A percentile compares a stretch with the other conserved stretches of the same genome.
These are phyloP conservation scores for Pyrenophora tritici-repentis DNA, from an alignment of 2,329 filamentous ascomycete species.

Conservation along the genomic window DNA sequence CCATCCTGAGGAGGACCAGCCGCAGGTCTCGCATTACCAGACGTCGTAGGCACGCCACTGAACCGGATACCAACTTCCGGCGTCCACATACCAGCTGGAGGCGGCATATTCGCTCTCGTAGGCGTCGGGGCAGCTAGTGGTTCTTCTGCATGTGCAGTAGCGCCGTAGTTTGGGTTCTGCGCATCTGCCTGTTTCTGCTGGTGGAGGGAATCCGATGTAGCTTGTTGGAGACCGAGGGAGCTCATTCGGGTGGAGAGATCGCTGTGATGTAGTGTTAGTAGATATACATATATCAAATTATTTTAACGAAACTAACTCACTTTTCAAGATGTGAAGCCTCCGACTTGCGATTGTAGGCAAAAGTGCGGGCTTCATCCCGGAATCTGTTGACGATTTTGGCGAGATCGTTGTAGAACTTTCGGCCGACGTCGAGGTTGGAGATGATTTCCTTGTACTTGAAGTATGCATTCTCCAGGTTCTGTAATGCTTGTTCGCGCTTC, in stretches of 20 bases:
- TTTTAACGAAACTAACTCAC: constrained; percentile 54
- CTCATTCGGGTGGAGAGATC: constrained; percentile 67
- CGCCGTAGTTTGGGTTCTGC: constrained; percentile 64
- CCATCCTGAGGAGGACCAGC: constrained; percentile 44
- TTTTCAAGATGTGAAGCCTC: constrained; percentile 80
- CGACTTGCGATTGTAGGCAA: constrained; percentile 77
- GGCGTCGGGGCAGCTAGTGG: constrained; percentile 59
- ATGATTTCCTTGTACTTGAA: constrained; percentile 97
- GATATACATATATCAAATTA: not conserved
- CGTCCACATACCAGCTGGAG: constrained; percentile 69
- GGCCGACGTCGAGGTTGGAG: constrained; percentile 84
- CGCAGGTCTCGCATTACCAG: constrained; percentile 37
- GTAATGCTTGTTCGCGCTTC: constrained; percentile 84
- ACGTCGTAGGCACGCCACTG: constrained; percentile 51
- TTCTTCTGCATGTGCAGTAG: constrained; percentile 52
- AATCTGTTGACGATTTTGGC: constrained; percentile 85
- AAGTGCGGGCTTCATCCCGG: constrained; percentile 76
- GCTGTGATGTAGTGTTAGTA: constrained; percentile 39
- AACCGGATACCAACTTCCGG: constrained; percentile 84
- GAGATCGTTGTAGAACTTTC: constrained; percentile 97
- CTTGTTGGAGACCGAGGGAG: constrained; percentile 57
- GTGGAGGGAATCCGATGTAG: constrained; percentile 49
- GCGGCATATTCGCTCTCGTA: constrained; percentile 45
- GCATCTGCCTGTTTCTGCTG: constrained; percentile 56
- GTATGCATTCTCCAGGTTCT: constrained; percentile 87